Evolutionary conservation across 2,329 filamentous ascomycete species (phyloP).

Genomic region (Pseudogymnoascus sp.): DNA sequence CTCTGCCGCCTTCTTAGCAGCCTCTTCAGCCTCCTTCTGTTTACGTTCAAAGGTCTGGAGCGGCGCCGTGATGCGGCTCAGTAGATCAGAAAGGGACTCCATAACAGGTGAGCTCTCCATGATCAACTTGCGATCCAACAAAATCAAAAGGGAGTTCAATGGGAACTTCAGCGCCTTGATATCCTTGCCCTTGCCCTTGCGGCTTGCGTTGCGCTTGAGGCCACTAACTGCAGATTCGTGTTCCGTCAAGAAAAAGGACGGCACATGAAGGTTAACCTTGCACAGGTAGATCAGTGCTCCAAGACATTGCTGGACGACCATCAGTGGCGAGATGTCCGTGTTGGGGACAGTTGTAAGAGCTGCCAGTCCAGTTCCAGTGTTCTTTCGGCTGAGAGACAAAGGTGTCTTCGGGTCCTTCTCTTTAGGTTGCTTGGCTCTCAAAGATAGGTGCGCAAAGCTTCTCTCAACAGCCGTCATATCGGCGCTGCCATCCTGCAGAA

Average conservation of each 20-base stretch:
- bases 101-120: slow-evolving; percentile 97
- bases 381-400: slow-evolving; percentile 66
- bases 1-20: slow-evolving; percentile 37
- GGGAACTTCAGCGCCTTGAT: slow-evolving; percentile 78
- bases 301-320: slow-evolving; percentile 93
- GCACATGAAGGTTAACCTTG: slow-evolving; percentile 70
- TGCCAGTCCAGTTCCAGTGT: slow-evolving; percentile 48
- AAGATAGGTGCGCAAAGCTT: slow-evolving; percentile 86
- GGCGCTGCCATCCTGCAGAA: slow-evolving; percentile 88
- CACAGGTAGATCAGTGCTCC: slow-evolving; percentile 77
- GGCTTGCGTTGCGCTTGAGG: slow-evolving; percentile 66
- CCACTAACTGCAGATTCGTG: slow-evolving; percentile 69
- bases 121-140: slow-evolving; percentile 88
- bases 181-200: slow-evolving; percentile 85
- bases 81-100: slow-evolving; percentile 79
- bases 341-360: slow-evolving; percentile 45
- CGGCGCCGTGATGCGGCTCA: slow-evolving; percentile 82
- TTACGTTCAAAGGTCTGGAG: slow-evolving; percentile 74
- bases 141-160: slow-evolving; percentile 77
- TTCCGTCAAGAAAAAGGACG: slow-evolving; percentile 88
- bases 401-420: slow-evolving; percentile 63
- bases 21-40: slow-evolving; percentile 63
- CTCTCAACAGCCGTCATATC: slow-evolving; percentile 91
- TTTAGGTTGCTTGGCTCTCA: slow-evolving; percentile 77
- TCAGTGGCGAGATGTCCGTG: slow-evolving; percentile 83